Evolutionary conservation across 1,284 basidiomycete species (phyloP).

Genomic region (Athelia sp.): DNA sequence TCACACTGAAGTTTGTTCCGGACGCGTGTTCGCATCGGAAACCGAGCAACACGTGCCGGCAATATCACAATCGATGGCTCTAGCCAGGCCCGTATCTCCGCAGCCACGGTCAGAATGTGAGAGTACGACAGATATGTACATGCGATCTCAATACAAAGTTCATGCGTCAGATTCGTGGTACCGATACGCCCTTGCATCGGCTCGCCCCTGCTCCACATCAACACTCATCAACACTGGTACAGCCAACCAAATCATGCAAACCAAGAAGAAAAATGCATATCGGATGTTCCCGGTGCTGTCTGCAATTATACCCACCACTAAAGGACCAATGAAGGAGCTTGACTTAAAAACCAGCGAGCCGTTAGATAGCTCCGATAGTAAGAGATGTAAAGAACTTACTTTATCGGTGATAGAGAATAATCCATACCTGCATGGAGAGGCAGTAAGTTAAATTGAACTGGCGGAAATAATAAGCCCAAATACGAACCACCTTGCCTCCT

Average conservation of each 20-base stretch:
- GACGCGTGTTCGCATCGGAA: too few species aligned
- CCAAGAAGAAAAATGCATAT: slow-evolving; percentile 84
- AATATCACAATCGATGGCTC: too few species aligned
- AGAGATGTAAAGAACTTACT: slow-evolving; percentile 28
- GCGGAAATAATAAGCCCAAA: neutral
- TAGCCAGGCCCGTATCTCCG: too few species aligned
- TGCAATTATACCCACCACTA: slow-evolving; percentile 81
- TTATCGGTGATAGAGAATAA: slow-evolving; percentile 89
- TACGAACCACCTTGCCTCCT: slow-evolving; percentile 71
- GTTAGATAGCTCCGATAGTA: neutral
- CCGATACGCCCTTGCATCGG: slow-evolving; percentile 59
- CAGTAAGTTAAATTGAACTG: neutral
- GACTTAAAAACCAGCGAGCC: slow-evolving; percentile 41
- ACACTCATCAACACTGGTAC: slow-evolving; percentile 73
- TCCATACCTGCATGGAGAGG: slow-evolving; percentile 45
- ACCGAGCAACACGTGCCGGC: too few species aligned
- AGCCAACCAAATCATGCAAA: slow-evolving; percentile 74
- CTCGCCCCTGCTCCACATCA: slow-evolving; percentile 61
- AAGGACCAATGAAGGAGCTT: slow-evolving; percentile 83
- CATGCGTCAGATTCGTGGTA: slow-evolving; percentile 9
- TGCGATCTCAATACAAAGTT: too few species aligned
- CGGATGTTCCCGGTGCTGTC: slow-evolving; percentile 87
- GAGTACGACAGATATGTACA: too few species aligned
- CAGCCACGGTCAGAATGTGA: too few species aligned
- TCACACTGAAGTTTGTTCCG: too few species aligned